These are phyloP conservation scores for Penicillium taxi DNA, from an alignment of 495 filamentous ascomycete genomes.

Conservation along the genomic window DNA sequence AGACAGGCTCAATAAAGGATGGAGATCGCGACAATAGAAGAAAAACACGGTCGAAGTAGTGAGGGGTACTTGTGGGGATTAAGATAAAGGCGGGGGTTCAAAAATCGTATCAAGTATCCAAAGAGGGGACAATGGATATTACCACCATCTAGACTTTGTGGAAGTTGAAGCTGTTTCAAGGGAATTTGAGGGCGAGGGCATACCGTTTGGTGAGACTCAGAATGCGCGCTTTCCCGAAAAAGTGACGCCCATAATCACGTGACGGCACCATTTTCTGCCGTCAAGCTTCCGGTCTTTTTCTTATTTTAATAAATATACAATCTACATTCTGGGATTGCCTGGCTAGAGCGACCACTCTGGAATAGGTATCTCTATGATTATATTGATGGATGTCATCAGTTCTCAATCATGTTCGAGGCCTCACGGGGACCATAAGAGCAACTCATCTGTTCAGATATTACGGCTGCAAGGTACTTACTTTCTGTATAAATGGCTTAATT, in stretches of 20 bases:
- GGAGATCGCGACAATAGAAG: slow-evolving; percentile 27
- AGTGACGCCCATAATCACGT: slow-evolving; percentile 37
- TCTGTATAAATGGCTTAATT: no score
- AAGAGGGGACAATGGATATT: slow-evolving; percentile 3
- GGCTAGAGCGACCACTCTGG: slow-evolving; percentile 9
- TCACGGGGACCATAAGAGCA: slow-evolving; percentile 35
- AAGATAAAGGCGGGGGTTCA: background rate
- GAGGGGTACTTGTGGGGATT: background rate
- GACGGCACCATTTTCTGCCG: slow-evolving; percentile 25
- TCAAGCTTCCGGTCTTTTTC: background rate
- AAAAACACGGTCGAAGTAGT: slow-evolving; percentile 12
- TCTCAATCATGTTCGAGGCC: slow-evolving; percentile 36
- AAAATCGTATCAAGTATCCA: background rate
- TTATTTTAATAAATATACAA: background rate
- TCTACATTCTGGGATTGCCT: slow-evolving; percentile 4
- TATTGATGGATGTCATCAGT: slow-evolving; percentile 47
- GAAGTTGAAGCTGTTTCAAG: background rate
- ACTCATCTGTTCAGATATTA: slow-evolving; percentile 19
- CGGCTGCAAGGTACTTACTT: slow-evolving; percentile 28
- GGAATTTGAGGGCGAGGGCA: slow-evolving; percentile 7
- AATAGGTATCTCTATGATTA: slow-evolving; percentile 18
- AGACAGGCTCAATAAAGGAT: slow-evolving; percentile 19
- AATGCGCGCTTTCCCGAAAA: slow-evolving; percentile 31
- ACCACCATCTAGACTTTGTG: background rate
- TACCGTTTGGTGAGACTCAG: slow-evolving; percentile 18